Percentiles rank a stretch among this genome's conserved stretches.
Conservation (phyloP, 345 rosid species). For the Salix suchowensis region DNA sequence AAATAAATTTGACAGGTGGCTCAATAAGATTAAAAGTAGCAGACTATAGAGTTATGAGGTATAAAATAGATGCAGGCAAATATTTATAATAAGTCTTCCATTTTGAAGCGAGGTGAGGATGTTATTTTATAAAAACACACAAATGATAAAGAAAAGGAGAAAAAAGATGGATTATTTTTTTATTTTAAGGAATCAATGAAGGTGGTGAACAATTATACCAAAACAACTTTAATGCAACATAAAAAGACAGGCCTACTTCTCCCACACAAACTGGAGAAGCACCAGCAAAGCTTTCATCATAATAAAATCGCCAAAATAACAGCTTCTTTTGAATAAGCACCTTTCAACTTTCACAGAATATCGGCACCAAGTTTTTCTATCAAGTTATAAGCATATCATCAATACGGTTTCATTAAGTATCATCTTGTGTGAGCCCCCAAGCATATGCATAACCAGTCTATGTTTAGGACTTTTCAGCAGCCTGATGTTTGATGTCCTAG, state of each 20-base stretch:
- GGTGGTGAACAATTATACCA: not conserved
- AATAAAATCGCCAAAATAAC: not conserved
- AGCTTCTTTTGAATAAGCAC: not conserved
- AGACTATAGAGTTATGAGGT: slow-evolving; percentile 11
- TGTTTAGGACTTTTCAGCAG: not conserved
- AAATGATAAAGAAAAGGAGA: not conserved
- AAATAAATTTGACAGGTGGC: slow-evolving; percentile 14
- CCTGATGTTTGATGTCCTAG: not conserved
- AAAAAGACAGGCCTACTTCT: not conserved
- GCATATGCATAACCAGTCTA: not conserved
- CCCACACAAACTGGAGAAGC: not conserved
- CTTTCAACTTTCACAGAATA: not conserved
- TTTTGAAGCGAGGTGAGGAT: not conserved
- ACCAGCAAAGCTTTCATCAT: not conserved
- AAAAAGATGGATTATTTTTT: not conserved
- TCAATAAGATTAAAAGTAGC: slow-evolving; percentile 9
- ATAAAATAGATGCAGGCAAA: slow-evolving; percentile 8
- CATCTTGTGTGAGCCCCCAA: not conserved
- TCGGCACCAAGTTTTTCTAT: not conserved
- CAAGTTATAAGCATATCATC: not conserved
- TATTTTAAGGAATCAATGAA: not conserved
- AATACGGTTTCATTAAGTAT: not conserved
- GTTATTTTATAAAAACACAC: not conserved
- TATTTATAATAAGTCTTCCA: not conserved
- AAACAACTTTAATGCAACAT: not conserved